Evolutionary conservation across 1,139 yeast genomes (phyloP).

Genomic region (Hyphopichia fennica): DNA sequence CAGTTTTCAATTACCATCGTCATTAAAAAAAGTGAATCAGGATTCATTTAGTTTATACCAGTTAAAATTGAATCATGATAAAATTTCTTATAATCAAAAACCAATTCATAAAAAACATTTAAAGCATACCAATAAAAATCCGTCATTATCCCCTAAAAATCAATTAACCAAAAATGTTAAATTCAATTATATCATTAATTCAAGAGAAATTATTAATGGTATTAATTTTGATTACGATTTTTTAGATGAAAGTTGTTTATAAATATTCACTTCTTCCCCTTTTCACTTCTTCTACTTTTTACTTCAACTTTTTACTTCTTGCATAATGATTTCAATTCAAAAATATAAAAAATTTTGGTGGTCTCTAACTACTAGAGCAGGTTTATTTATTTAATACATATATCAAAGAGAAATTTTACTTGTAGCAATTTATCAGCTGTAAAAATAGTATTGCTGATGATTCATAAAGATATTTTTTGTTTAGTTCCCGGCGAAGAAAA

Average conservation of each 20-base stretch:
- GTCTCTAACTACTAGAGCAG: too few relatives aligned
- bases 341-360: too few relatives aligned
- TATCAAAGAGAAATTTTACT: too few relatives aligned
- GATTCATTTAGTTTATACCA: too few relatives aligned
- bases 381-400: too few relatives aligned
- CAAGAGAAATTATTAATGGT: constrained; percentile 46
- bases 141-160: neutral
- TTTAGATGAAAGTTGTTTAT: constrained; percentile 34
- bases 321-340: constrained; percentile 1
- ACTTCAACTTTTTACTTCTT: neutral
- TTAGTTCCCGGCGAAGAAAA: too few relatives aligned
- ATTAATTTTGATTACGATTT: constrained; percentile 44
- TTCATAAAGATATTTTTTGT: too few relatives aligned
- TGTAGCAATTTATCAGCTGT: too few relatives aligned
- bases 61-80: neutral
- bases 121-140: neutral
- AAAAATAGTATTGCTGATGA: too few relatives aligned
- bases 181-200: constrained; percentile 41
- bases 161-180: constrained; percentile 26
- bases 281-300: neutral
- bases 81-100: neutral
- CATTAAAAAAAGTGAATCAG: too few relatives aligned
- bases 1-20: too few relatives aligned
- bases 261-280: neutral
- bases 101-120: constrained; percentile 1